Percentiles rank a stretch among this genome's conserved stretches.
phyloP scores from a whole-genome alignment of 495 filamentous ascomycete genomes.

The Lasiosphaeria ovina region DNA sequence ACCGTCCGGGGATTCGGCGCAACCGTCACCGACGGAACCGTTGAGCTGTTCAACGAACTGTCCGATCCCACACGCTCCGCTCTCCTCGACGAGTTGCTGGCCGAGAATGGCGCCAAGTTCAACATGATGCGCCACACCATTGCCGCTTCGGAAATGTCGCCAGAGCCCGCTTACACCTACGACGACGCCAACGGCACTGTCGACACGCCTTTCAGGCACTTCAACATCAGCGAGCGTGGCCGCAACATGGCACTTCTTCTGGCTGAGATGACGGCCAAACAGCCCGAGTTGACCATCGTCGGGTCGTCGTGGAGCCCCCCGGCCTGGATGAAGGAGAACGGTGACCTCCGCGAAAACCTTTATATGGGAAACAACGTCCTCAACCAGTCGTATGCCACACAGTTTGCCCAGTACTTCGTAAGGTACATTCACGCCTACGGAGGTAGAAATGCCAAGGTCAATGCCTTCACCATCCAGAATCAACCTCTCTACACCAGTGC shows the following conservation, averaged over 20 bases:
- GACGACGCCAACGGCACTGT: conserved; percentile 44
- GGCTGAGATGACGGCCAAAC: conserved; percentile 39
- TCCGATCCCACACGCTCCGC: conserved; percentile 35
- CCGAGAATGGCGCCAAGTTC: conserved; percentile 47
- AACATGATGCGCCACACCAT: conserved; percentile 55
- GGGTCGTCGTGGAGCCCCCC: conserved; percentile 55
- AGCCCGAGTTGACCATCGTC: conserved; percentile 40
- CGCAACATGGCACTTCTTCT: conserved; percentile 52
- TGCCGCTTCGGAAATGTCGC: conserved; percentile 51
- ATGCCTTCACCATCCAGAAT: conserved; percentile 58
- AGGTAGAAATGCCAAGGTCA: conserved; percentile 42
- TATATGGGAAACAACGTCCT: conserved; percentile 49
- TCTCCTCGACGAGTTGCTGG: conserved; percentile 49
- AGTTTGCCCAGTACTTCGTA: conserved; percentile 55
- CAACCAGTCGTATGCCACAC: conserved; percentile 46
- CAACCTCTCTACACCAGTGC: conserved; percentile 55
- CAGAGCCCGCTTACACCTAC: conserved; percentile 51
- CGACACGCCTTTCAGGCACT: conserved; percentile 42
- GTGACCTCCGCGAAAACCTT: conserved; percentile 43
- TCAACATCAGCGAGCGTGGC: conserved; percentile 50
- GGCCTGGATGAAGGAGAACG: conserved; percentile 59
- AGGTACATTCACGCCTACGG: conserved; percentile 55
- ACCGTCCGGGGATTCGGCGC: conserved; percentile 55
- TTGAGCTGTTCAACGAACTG: conserved; percentile 49
- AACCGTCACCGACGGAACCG: conserved; percentile 56